Base-by-base conservation (phyloP, 2,329 filamentous ascomycete genomes). In the Beauveria scarabaeidicola region DNA sequence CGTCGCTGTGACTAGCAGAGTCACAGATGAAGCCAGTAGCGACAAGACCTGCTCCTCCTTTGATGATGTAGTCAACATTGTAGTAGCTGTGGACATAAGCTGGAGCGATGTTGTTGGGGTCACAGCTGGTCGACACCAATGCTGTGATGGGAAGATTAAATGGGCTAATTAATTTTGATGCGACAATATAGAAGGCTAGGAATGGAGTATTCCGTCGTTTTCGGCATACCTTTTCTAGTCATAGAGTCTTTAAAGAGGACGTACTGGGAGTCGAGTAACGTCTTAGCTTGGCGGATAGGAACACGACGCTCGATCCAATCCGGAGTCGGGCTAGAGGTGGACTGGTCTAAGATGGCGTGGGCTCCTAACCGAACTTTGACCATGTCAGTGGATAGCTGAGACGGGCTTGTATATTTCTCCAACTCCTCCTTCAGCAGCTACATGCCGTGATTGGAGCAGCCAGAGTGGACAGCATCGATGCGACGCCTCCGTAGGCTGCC, bases 361-460 rank as follows among this genome's bases (percentile, higher is more conserved):
- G 29, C 41, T 17, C 44, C 57, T 15, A 68, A 60, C 67, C 67
- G 68, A 21, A 58, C 52, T 56, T 63, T 61, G n/a, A 68, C 65
- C 5, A 62, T 63, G 10, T 59, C 59, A 19, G 60, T 60, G 1
- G 65, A 62, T 41, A 61, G 61, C 21, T 64, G 60, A 2, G 66
- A 51, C 5, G 67, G 67, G 40, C 51, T 62, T 51, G 67, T 67
- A 46, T 65, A 61, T 17, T 64, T 60, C 56, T 66, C 64, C 29
- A 68, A 59, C 47, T 67, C 64, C 7, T 62, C 57, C 32, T 54
- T 57, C 36, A 61, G 63, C 21, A 69, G 59, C 52, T 67, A 67
- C 25, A 64, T 64, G 27, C 66, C 67, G 55, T 69, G 68, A 43
- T 65, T 62, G 19, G 62, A 47, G 55, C 66, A 68, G 51, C 48